Evolutionary conservation across 805 yeast genomes (phyloP).

Genomic region (Vanderwaltozyma verrucispora): DNA sequence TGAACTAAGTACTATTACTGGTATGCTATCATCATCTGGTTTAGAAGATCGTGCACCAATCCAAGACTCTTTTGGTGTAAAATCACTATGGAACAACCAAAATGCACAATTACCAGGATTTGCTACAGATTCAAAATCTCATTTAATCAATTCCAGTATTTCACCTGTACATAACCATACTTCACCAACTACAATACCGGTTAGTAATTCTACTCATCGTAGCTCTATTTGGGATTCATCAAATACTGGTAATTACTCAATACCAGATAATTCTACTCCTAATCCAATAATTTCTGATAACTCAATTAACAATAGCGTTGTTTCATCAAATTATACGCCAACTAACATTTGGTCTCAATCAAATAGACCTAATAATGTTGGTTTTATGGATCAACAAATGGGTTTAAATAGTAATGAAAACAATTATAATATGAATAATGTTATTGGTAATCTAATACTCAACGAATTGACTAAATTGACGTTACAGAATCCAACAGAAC

Average conservation of each 20-base stretch:
- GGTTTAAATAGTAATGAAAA: conserved; percentile 1
- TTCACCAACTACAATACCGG: conserved; percentile 1
- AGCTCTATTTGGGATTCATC: conserved; percentile 24
- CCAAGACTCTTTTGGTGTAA: conserved; percentile 2
- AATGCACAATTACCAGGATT: conserved; percentile 1
- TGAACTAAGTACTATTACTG: conserved; percentile 20
- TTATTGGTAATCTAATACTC: neutral
- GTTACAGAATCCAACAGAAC: conserved; percentile 7
- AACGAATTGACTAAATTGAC: conserved; percentile 1
- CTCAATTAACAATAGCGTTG: neutral
- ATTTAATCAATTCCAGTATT: neutral
- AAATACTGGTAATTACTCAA: neutral
- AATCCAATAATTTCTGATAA: neutral
- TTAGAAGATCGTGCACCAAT: conserved; percentile 8
- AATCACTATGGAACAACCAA: conserved; percentile 14
- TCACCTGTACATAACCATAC: neutral
- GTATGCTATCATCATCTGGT: conserved; percentile 19
- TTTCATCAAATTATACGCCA: neutral
- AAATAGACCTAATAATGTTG: neutral
- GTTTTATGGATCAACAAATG: neutral
- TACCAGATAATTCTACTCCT: neutral
- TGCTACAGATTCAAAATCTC: neutral
- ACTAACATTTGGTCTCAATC: neutral
- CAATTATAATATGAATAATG: too few relatives aligned
- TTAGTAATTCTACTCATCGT: conserved; percentile 3